Evolutionary conservation across 345 rosid genomes (phyloP).

Genomic region (Arabidopsis suecica): DNA sequence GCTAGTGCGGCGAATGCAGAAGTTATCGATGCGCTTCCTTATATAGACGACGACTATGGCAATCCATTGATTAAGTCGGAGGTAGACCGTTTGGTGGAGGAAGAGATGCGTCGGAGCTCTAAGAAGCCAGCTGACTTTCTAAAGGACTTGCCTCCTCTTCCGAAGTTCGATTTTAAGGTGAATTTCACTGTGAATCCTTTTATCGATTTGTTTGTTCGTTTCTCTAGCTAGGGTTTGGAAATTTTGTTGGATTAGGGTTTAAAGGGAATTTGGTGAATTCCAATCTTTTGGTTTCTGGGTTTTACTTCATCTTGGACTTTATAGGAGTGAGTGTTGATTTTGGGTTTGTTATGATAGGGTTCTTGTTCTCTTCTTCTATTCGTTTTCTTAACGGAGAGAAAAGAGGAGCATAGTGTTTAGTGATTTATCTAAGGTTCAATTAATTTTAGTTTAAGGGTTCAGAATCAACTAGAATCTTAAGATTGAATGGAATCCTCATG

Average conservation of each 20-base stretch:
- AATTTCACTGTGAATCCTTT: slow-evolving; percentile 4
- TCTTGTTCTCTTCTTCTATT: slow-evolving; percentile 5
- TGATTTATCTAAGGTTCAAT: slow-evolving; percentile 9
- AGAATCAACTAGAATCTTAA: slow-evolving; percentile 10
- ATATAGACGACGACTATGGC: slow-evolving; percentile 93
- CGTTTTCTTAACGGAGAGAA: neutral
- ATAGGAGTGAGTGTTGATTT: neutral
- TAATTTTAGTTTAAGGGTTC: slow-evolving; percentile 2
- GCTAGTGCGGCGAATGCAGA: slow-evolving; percentile 64
- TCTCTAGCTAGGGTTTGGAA: neutral
- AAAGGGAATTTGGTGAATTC: neutral
- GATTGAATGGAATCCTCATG: slow-evolving; percentile 31
- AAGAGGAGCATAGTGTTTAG: neutral
- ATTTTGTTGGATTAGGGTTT: slow-evolving; percentile 23
- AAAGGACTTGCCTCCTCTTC: slow-evolving; percentile 75
- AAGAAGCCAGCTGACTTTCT: slow-evolving; percentile 92
- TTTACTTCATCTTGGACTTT: slow-evolving; percentile 5
- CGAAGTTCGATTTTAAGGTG: slow-evolving; percentile 76
- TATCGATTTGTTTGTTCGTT: slow-evolving; percentile 25
- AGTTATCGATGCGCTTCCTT: slow-evolving; percentile 88
- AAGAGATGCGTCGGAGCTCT: slow-evolving; percentile 93
- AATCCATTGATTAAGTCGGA: slow-evolving; percentile 74
- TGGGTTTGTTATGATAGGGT: slow-evolving; percentile 13
- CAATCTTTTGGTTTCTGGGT: neutral
- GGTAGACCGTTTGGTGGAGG: slow-evolving; percentile 89